Evolutionary conservation across 2,329 filamentous ascomycete genomes (phyloP), one percentile per base, ranked within the genome.

Genomic region (Colletotrichum sp.): DNA sequence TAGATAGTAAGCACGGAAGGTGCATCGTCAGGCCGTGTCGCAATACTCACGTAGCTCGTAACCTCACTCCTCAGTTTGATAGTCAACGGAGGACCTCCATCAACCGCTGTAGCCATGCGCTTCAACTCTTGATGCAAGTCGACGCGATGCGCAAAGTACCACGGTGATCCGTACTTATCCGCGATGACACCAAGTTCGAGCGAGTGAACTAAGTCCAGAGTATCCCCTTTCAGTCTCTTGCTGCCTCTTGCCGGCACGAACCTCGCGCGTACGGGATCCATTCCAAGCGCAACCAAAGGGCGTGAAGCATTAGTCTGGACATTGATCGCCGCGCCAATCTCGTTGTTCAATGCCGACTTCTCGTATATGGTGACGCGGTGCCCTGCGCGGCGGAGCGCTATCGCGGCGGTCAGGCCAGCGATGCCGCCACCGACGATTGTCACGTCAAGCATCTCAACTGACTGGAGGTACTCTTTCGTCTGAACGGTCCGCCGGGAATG

Each of bases 311-410:
- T 87, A 9, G 85, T 84, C 1, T 84, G 82, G 0, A 87, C 81
- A 44, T 83, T 82, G 64, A 87, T 84, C 25, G 85, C 86, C 2
- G 85, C 86, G 44, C 85, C 86, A 32, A 84, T 78, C 74, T 86
- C 85, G 70, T 84, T 83, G 55, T 82, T 82, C 67, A 86, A 79
- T 2, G 78, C 76, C 2, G 85, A 86, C 29, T 81, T 81, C 77
- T 87, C 86, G 76, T 84, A 85, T n/a, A 87, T 76, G 11, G 79
- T 75, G 27, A 85, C 82, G 7, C 44, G 8, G 77, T 85, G 84
- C 9, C 84, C 84, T 11, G 82, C 81, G 6, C 83, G 82, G 29
- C 83, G 82, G 34, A 85, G 81, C 3, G 83, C 78, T 44, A 83
- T 80, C 52, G 83, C 82, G 6, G 84, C 81, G 0, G 81, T 78